Evolutionary conservation across 2,329 filamentous ascomycete genomes (phyloP).

Genomic region (Dothideomycetes sp.): DNA sequence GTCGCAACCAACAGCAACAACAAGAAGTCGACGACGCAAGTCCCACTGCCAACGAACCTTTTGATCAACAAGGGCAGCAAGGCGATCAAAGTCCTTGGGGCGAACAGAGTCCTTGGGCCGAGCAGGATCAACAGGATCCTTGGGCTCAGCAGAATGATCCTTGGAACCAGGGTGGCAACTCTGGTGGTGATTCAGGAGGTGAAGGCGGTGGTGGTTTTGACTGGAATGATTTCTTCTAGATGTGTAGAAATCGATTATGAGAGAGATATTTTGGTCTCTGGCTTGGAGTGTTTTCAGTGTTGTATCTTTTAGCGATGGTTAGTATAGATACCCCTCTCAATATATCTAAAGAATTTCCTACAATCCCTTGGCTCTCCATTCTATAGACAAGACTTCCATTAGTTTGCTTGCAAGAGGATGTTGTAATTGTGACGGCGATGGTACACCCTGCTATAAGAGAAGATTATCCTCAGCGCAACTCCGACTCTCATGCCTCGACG

Average conservation of each 20-base stretch:
- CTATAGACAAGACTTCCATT: no score
- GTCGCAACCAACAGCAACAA: conserved; percentile 20
- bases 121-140: conserved; percentile 16
- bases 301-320: conserved; percentile 3
- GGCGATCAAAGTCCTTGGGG: conserved; percentile 13
- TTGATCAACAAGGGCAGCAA: conserved; percentile 16
- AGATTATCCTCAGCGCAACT: no score
- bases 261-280: no score
- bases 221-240: conserved; percentile 16
- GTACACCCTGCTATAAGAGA: no score
- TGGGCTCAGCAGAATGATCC: conserved; percentile 23
- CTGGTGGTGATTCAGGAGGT: conserved; percentile 27
- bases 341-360: not conserved
- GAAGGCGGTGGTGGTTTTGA: conserved; percentile 22
- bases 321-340: conserved; percentile 7
- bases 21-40: conserved; percentile 24
- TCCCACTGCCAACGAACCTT: conserved; percentile 24
- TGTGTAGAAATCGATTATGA: not conserved
- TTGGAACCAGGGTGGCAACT: conserved; percentile 26
- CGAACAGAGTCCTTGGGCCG: conserved; percentile 8
- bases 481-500: no score
- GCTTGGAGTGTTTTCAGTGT: not conserved
- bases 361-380: no score
- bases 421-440: no score
- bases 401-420: no score